phyloP scores from a whole-genome alignment of 2,329 filamentous ascomycete genomes.

The Colletotrichum sp. region DNA sequence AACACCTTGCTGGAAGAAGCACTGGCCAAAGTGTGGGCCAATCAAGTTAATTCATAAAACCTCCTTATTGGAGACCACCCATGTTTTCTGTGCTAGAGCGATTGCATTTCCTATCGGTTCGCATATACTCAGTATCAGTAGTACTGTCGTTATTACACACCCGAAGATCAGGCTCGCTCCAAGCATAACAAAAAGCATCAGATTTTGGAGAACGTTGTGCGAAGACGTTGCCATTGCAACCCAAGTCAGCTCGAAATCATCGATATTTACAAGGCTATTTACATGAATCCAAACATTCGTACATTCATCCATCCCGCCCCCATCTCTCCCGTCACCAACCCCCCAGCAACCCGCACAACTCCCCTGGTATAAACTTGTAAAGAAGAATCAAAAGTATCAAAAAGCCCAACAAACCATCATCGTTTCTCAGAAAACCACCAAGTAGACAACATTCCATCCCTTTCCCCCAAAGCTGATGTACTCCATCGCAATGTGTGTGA shows the following conservation, averaged over 20 bases:
- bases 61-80: not conserved
- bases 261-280: not conserved
- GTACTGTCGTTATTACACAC: not conserved
- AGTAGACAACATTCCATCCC: not conserved
- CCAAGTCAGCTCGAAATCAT: not conserved
- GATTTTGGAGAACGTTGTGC: not conserved
- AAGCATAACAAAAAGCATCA: not conserved
- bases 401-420: no score
- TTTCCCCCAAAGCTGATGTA: not conserved
- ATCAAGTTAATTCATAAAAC: not conserved
- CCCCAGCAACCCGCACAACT: not conserved
- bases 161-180: not conserved
- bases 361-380: not conserved
- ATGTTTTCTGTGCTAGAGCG: not conserved
- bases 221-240: not conserved
- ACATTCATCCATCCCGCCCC: not conserved
- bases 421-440: not conserved
- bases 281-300: not conserved
- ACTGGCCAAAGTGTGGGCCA: not conserved
- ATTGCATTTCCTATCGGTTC: not conserved
- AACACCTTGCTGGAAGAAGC: not conserved
- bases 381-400: not conserved
- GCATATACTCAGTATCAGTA: fast-evolving
- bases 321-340: not conserved
- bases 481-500: not conserved